Evolutionary conservation across 257 asterid species (phyloP).

Genomic region (Lavandula angustifolia): DNA sequence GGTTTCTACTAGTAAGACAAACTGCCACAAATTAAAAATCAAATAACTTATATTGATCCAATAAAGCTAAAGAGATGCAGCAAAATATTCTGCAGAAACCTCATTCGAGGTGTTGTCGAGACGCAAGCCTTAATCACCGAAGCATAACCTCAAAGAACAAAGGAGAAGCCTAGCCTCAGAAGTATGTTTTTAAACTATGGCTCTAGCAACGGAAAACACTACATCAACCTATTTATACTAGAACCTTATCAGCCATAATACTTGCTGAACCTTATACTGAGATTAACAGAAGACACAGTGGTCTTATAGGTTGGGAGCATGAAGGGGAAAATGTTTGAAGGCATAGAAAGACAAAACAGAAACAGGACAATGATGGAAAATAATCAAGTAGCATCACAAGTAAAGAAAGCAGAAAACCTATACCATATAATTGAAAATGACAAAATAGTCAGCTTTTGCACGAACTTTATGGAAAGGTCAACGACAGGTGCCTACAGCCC

Average conservation of each 20-base stretch:
- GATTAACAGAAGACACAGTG: constrained; percentile 6
- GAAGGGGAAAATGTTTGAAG: not conserved
- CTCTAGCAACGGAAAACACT: no score
- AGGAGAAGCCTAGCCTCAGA: no score
- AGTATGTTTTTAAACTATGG: no score
- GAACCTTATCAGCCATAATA: not conserved
- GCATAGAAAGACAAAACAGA: not conserved
- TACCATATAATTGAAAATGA: not conserved
- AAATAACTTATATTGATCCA: no score
- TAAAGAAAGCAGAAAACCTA: constrained; percentile 1
- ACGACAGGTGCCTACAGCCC: not conserved
- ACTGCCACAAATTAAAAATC: no score
- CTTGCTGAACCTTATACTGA: not conserved
- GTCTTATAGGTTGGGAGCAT: not conserved
- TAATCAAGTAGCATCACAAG: not conserved
- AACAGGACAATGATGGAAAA: not conserved
- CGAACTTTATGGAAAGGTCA: constrained; percentile 7
- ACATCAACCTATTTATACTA: constrained; percentile 1
- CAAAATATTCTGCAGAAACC: no score
- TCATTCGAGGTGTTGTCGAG: no score
- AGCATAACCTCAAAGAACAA: no score
- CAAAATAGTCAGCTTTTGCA: not conserved
- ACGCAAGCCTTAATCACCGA: no score
- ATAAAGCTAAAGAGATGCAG: no score
- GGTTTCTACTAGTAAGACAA: no score